Conservation (phyloP, 148 eudicot genomes). For the Fagopyrum homotropicum region DNA sequence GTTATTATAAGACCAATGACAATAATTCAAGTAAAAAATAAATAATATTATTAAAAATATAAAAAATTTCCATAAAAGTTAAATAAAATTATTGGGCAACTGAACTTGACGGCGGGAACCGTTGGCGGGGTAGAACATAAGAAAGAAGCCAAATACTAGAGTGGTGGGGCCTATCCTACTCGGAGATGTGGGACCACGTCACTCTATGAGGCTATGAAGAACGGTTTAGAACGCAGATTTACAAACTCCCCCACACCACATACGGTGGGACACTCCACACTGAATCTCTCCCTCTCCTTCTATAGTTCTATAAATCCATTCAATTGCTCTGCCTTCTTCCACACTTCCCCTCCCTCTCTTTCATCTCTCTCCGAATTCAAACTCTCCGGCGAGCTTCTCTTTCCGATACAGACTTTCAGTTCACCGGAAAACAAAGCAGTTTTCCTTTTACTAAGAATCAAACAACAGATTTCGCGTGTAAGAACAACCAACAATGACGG, state of each 20-base stretch:
- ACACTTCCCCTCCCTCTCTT: neutral
- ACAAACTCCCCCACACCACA: neutral
- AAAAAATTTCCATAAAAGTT: too few relatives aligned
- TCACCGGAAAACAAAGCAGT: neutral
- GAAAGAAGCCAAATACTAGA: neutral
- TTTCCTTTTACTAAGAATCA: neutral
- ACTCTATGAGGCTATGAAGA: neutral
- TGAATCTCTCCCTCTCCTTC: neutral
- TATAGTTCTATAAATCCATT: neutral
- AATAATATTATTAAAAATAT: too few relatives aligned
- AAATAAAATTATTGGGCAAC: neutral
- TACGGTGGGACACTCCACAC: neutral
- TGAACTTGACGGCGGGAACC: neutral
- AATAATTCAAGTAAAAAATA: too few relatives aligned
- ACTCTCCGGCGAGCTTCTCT: neutral
- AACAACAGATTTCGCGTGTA: too few relatives aligned
- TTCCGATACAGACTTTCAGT: neutral
- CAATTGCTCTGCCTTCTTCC: constrained; percentile 2
- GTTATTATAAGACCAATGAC: too few relatives aligned
- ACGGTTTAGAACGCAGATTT: neutral
- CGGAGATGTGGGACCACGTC: neutral
- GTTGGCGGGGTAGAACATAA: neutral
- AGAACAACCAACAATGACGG: neutral
- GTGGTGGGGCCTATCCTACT: neutral
- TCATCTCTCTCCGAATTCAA: neutral